Conservation (phyloP, 331 rosid species). For the Saraca asoca region DNA sequence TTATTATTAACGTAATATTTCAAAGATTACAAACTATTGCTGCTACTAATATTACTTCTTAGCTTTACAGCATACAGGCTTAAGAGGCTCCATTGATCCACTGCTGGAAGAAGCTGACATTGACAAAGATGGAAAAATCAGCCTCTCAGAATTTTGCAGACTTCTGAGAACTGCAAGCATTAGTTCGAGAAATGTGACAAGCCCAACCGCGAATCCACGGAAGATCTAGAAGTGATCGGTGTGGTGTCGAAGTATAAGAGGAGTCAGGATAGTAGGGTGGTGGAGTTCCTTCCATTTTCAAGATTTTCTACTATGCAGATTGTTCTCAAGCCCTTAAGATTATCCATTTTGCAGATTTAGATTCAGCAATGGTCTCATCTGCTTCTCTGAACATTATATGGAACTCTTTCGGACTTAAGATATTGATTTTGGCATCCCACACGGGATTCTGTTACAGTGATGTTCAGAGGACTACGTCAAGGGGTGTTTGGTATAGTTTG, state of each 20-base stretch:
- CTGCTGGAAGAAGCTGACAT: slow-evolving; percentile 96
- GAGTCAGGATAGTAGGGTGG: slow-evolving; percentile 36
- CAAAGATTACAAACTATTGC: not conserved
- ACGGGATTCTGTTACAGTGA: slow-evolving; percentile 19
- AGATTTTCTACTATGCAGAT: slow-evolving; percentile 13
- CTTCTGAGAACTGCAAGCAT: slow-evolving; percentile 96
- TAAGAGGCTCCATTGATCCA: slow-evolving; percentile 80
- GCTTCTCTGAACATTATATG: slow-evolving; percentile 30
- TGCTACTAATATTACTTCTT: slow-evolving; percentile 34
- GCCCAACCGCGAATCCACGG: slow-evolving; percentile 43
- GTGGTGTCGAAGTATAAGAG: slow-evolving; percentile 34
- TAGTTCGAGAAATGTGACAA: slow-evolving; percentile 52
- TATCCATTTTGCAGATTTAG: too few species aligned
- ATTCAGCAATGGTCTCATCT: too few species aligned
- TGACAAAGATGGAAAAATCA: slow-evolving; percentile 92
- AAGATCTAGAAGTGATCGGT: slow-evolving; percentile 40
- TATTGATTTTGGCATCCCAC: slow-evolving; percentile 35
- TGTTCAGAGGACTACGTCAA: slow-evolving; percentile 16
- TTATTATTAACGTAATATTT: not conserved
- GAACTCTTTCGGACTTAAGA: slow-evolving; percentile 41
- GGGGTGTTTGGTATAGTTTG: slow-evolving; percentile 40
- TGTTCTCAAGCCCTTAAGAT: slow-evolving; percentile 28
- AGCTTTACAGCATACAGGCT: slow-evolving; percentile 73
- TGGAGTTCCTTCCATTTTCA: slow-evolving; percentile 32
- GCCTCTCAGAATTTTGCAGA: slow-evolving; percentile 82